Base-by-base conservation (phyloP, 2,329 filamentous ascomycete genomes). In the Calonectria pseudoreteaudii region DNA sequence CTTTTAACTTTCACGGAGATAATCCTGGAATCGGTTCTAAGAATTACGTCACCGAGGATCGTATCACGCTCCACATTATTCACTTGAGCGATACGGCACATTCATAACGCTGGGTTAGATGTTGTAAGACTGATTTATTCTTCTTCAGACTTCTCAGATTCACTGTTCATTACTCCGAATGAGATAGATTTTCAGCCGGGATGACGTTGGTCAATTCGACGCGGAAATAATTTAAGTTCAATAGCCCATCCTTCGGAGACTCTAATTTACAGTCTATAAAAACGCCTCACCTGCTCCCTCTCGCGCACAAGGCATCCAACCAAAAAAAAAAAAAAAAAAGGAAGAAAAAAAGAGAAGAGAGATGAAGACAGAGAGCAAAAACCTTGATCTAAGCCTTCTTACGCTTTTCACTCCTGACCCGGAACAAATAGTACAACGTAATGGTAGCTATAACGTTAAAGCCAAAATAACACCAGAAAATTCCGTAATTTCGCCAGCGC, bases 401-500 rank as follows among this genome's bases (percentile, higher is more conserved):
- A 41, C 56, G 56, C 56, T 62, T 62, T n/a, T 41, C 23, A 6
- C 7, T 78, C 66, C 76, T 78, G 0, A 79, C 75, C 1, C 65
- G 49, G 26, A 68, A 68, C n/a, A 65, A 14, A 49, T 88, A 94
- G 83, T 94, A 94, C 2, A 91, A 83, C 30, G 86, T 76, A 2
- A 93, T 85, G 0, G 91, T 91, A 1, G 86, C 84, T 44, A 83
- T 82, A 50, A 92, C 86, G 78, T 93, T 93, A 82, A 93, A 92
- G 1, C 84, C 69, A 38, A 93, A 87, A 77, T 88, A 94, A 0
- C 86, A 90, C 88, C 90, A 93, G 78, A 93, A 84, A 58, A 93
- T 85, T 2, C 91, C 92, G 72, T 91, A 93, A 80, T 94, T 92
- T 72, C 91, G 86, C 92, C 92, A 94, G 18, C 89, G 76, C 74